Conservation (phyloP, 257 asterid species). For the Marsdenia floribunda region DNA sequence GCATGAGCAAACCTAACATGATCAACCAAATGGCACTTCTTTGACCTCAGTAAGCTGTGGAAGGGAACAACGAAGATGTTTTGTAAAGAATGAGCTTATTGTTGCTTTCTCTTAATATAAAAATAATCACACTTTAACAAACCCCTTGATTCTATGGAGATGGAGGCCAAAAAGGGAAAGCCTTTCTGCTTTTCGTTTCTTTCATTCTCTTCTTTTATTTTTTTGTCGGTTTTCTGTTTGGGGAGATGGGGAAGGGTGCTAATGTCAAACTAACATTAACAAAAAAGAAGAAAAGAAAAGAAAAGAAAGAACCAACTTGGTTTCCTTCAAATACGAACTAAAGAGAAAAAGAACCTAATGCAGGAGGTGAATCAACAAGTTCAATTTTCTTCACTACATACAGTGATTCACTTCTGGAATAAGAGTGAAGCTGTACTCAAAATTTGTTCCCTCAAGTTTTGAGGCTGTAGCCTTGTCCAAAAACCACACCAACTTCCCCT, state of each 20-base stretch:
- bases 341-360: conserved; percentile 3
- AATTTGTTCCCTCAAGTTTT: conserved; percentile 41
- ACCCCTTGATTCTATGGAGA: conserved; percentile 16
- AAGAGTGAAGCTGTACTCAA: conserved; percentile 34
- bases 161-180: conserved; percentile 17
- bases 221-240: neutral
- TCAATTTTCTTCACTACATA: conserved; percentile 36
- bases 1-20: neutral
- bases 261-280: conserved; percentile 8
- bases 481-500: conserved; percentile 83
- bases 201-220: no score
- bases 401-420: conserved; percentile 26
- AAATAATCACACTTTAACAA: conserved; percentile 22
- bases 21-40: neutral
- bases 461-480: conserved; percentile 68
- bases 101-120: conserved; percentile 18
- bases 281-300: no score
- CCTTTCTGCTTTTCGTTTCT: neutral
- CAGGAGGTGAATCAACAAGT: conserved; percentile 21
- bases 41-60: neutral
- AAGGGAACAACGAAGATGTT: conserved; percentile 1
- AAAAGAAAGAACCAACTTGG: conserved; percentile 9
- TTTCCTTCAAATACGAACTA: neutral
- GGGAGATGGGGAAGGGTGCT: neutral
- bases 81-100: conserved; percentile 14